Conservation (phyloP, 2,329 filamentous ascomycete genomes). For the Dryadomyces quercivorus region DNA sequence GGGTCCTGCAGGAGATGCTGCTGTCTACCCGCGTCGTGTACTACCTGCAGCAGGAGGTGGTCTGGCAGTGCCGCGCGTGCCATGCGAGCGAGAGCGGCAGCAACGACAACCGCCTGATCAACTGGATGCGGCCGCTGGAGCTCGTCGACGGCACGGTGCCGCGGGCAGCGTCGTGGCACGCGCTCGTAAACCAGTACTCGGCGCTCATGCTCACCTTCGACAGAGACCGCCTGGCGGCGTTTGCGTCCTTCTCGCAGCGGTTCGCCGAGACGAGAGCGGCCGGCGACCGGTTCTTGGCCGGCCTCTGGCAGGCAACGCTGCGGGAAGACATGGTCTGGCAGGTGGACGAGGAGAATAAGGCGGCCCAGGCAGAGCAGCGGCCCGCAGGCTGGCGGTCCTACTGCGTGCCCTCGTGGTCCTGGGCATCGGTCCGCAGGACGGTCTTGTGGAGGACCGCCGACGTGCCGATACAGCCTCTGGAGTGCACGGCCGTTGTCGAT, state of each 20-base stretch:
- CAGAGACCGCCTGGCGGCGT: neutral
- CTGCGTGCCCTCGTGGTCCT: neutral
- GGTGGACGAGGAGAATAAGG: neutral
- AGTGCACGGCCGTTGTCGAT: neutral
- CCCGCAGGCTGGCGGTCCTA: neutral
- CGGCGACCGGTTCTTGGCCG: neutral
- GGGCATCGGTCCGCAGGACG: neutral
- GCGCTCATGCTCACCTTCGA: neutral
- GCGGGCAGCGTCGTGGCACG: neutral
- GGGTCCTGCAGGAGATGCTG: neutral
- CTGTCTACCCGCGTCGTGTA: neutral
- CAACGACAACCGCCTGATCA: neutral
- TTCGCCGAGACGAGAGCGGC: neutral
- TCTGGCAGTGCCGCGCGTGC: neutral
- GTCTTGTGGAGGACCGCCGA: neutral
- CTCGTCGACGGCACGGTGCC: neutral
- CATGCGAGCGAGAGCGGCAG: neutral
- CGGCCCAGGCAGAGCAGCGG: neutral
- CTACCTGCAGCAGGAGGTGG: neutral
- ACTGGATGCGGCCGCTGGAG: neutral
- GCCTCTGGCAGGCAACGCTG: neutral
- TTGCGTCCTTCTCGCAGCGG: neutral
- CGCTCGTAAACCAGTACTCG: neutral
- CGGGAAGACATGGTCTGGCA: neutral
- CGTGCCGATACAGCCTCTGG: neutral